Base-by-base conservation (phyloP, 2,329 filamentous ascomycete species). In the Dothidotthia symphoricarpi region DNA sequence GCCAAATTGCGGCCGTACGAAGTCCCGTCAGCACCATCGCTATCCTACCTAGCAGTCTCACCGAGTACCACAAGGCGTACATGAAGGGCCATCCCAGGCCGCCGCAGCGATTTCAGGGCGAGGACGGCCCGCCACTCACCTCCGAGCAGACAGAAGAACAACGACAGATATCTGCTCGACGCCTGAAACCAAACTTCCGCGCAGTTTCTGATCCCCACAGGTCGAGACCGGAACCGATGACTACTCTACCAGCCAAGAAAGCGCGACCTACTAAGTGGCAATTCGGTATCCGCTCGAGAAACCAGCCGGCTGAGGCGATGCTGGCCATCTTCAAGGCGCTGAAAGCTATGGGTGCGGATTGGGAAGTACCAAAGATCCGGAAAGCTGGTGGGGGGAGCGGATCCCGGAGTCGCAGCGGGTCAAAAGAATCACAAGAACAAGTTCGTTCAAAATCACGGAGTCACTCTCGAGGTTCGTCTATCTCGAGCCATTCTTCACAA, bases 291-390 rank as follows among this genome's bases (percentile, higher is more conserved):
- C 81, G 93, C 25, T 95, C 88, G 30, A 82, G 93, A 32, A 98
- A 97, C 59, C 86, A 88, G 39, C 93, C 93, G 0, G 88, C 90
- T 57, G 93, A 98, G 66, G 93, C 93, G 0, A 85, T 98, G 67
- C 74, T 95, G 16, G 96, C 91, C 58, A 93, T 98, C 39, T 96
- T 96, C 74, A 89, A 91, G 64, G 90, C 93, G 0, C 73, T 98
- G 28, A 76, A 83, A 44, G 90, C 90, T 51, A 83, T 96, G 58
- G 90, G 88, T 22, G 93, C 90, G 10, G 83, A 89, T 33, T 97
- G 94, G 85, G 82, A 95, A 53, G 72, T 78, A 10, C 71, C 75
- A 4, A 66, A 50, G 29, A 61, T 63, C 28, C 64, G 69, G 19
- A 60, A 59, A 37, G 49, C 64, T 24, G 64, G 71, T 15, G 72